Percentiles rank a stretch among this genome's conserved stretches.
phyloP scores from a whole-genome alignment of 1,139 yeast genomes.

The Yamadazyma songkhlaensis region DNA sequence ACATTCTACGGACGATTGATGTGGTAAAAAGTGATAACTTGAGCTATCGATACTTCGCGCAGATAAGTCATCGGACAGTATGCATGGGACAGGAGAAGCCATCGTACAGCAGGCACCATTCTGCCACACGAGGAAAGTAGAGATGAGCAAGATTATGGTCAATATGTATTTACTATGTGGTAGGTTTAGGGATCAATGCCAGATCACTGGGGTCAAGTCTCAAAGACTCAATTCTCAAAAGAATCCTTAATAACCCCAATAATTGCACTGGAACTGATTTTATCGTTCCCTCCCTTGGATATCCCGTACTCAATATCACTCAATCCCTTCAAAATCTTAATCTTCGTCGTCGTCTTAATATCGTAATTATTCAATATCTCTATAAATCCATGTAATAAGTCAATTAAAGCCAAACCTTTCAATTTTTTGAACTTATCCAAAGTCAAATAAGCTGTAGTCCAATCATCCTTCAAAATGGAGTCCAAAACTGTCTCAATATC shows the following conservation, averaged over 20 bases:
- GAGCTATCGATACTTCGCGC: too few relatives aligned
- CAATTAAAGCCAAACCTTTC: slow-evolving; percentile 88
- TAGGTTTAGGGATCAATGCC: too few relatives aligned
- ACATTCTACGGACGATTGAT: too few relatives aligned
- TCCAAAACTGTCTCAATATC: slow-evolving; percentile 76
- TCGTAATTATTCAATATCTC: slow-evolving; percentile 67
- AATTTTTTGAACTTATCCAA: slow-evolving; percentile 58
- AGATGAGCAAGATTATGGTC: too few relatives aligned
- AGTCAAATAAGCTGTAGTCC: slow-evolving; percentile 75
- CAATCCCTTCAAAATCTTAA: slow-evolving; percentile 62
- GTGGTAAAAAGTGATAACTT: too few relatives aligned
- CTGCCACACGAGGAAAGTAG: too few relatives aligned
- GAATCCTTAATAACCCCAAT: slow-evolving; percentile 81
- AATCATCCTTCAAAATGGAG: slow-evolving; percentile 79
- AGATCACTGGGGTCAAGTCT: too few relatives aligned
- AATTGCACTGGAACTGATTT: slow-evolving; percentile 84
- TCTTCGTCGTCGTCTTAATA: slow-evolving; percentile 59
- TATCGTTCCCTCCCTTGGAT: slow-evolving; percentile 89
- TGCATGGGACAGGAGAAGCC: too few relatives aligned
- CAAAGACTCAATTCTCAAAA: too few relatives aligned
- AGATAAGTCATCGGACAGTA: too few relatives aligned
- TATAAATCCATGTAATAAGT: slow-evolving; percentile 73
- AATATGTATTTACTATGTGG: too few relatives aligned
- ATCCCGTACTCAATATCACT: slow-evolving; percentile 90
- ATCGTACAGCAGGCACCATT: too few relatives aligned